A percentile compares a stretch with the other conserved stretches of the same genome.
These are phyloP conservation scores for Ceratobasidium sp. DNA, from an alignment of 1,284 basidiomycete species.

Conservation along the genomic window DNA sequence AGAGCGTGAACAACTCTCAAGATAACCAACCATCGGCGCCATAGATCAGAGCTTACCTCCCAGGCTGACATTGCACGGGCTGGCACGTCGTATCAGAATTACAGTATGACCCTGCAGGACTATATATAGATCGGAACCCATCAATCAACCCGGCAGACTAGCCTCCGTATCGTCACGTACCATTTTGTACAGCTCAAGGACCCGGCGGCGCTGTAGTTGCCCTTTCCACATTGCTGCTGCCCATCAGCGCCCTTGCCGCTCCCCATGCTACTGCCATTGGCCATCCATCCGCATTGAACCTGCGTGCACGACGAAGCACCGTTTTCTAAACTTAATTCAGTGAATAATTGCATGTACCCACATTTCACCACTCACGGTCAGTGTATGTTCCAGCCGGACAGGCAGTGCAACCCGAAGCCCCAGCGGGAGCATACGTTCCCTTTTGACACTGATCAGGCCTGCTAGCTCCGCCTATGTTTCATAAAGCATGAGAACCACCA, in stretches of 20 bases:
- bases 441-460: constrained; percentile 5
- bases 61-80: constrained; percentile 26
- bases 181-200: constrained; percentile 19
- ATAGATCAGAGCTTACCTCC: constrained; percentile 4
- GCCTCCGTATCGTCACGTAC: neutral
- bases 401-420: constrained; percentile 10
- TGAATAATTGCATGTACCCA: neutral
- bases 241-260: neutral
- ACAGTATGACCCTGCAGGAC: constrained; percentile 30
- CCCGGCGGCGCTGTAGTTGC: constrained; percentile 22
- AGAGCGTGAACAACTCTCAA: neutral
- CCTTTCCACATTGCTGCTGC: constrained; percentile 19
- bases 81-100: constrained; percentile 25
- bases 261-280: neutral
- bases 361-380: constrained; percentile 3
- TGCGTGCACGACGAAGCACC: neutral
- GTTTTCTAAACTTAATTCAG: constrained; percentile 1
- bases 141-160: too few species aligned
- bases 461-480: neutral
- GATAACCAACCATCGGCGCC: neutral
- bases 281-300: constrained; percentile 24
- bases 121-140: neutral
- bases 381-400: constrained; percentile 27
- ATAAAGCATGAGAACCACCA: neutral
- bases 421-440: constrained; percentile 12